Base-by-base conservation (phyloP, 192 early-diverging fungal species). In the Entomortierella lignicola region DNA sequence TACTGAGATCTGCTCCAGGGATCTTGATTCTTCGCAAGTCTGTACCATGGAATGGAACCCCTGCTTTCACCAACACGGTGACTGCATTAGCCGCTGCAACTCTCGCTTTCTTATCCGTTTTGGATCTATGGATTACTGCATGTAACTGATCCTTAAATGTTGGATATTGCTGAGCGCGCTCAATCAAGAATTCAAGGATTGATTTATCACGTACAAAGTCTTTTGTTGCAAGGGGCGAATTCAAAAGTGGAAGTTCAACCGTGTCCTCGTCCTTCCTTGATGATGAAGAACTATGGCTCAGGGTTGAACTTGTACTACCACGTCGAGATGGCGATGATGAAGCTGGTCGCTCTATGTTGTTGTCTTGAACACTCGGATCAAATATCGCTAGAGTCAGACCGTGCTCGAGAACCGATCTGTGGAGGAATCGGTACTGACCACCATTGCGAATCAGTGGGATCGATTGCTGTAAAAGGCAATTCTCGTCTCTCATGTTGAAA, bases 31-130 rank as follows among this genome's bases (percentile, higher is more conserved):
- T 48, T 34, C 32, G 2, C 0, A 63, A 34, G n/a, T 63, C 61
- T 52, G 20, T 15, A 0, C n/a, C 31, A 10, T 10, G 3, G 30
- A 63, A 63, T 13, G 0, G 8, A 2, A 63, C 27, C 21, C 54
- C 54, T 29, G 64, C 64, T 56, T 29, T 13, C 12, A 66, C 23
- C 64, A 66, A 56, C 12, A 66, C 44, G 27, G 64, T 66, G 54
- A 66, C 56, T 23, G 64, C 64, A 23, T 66, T 66, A 7, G 64
- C 64, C 6, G 64, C 64, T 42, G 64, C 64, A 42, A n/a, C 56
- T 7, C 34, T 4, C 10, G 34, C 34, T 11, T 41, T 48, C 64
- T 39, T 43, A 53, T 66, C 41, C 2, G 31, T 29, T 34, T 66
- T 66, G 20, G 64, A 66, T 8, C n/a, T 8, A 17, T 66, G 53